Evolutionary conservation across 495 filamentous ascomycete genomes (phyloP).

Genomic region (Pyronema omphalodes): DNA sequence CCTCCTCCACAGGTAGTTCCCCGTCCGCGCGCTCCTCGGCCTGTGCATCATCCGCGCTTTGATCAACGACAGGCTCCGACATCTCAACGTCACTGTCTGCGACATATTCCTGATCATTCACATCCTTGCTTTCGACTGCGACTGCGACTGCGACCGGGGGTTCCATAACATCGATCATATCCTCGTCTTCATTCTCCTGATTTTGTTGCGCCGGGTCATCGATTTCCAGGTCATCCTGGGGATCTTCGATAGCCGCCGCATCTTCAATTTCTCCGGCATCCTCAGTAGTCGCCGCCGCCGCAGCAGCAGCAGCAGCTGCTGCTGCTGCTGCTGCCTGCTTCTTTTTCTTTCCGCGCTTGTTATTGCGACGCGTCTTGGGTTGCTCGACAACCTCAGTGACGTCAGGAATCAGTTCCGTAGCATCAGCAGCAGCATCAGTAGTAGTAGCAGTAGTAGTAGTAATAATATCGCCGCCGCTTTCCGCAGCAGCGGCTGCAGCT

Average conservation of each 20-base stretch:
- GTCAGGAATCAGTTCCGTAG: not conserved
- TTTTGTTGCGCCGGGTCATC: not conserved
- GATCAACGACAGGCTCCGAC: not conserved
- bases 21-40: not conserved
- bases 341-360: not conserved
- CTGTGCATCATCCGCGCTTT: not conserved
- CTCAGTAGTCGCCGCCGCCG: too few relatives aligned
- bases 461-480: not conserved
- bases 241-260: not conserved
- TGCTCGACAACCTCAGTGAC: not conserved
- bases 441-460: not conserved
- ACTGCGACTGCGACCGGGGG: not conserved
- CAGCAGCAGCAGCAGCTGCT: not conserved
- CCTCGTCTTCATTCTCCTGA: not conserved
- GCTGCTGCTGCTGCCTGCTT: not conserved
- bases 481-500: not conserved
- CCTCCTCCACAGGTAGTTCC: constrained; percentile 31
- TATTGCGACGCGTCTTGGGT: not conserved
- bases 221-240: not conserved
- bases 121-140: too few relatives aligned
- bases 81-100: not conserved
- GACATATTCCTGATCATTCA: too few relatives aligned
- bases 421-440: too few relatives aligned
- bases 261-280: not conserved
- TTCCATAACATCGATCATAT: not conserved